Evolutionary conservation across 2,329 filamentous ascomycete genomes (phyloP), one percentile per base, ranked within the genome.

Genomic region (Exutisphaerella laricina): DNA sequence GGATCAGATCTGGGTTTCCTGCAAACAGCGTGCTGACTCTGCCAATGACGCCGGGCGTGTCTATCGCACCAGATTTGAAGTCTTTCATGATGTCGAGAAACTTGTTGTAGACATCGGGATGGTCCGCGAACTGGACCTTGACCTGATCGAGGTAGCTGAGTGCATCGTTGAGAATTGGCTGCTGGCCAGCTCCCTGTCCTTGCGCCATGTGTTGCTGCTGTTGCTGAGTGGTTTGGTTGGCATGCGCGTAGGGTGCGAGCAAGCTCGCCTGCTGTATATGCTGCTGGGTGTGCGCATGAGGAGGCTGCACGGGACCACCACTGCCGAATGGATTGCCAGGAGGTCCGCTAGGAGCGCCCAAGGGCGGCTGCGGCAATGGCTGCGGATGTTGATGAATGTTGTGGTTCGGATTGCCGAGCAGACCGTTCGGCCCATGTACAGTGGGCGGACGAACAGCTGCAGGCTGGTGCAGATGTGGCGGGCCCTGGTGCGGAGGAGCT

Each of bases 51-150:
- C 92, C 92, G 0, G 92, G 92, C 0, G 92, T 98, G 63, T 98
- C 92, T 58, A 98, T 98, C 3, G 89, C 88, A 69, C 95, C 90
- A 58, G 88, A 95, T 69, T 98, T 98, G 66, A 98, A 98, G 58
- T 98, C 92, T 62, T 98, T 98, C 92, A 98, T 98, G 36, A 98
- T 98, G 57, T 98, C 92, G 33, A 98, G 70, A 58, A 98, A 97
- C 26, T 86, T 77, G 60, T 97, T 97, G 60, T 98, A 98, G 0
- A 98, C 92, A 65, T 97, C 90, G 3, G 92, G 89, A 55, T 96
- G 88, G 51, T 97, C 90, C 48, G 88, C 85, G 57, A 98, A 98
- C 60, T 95, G 89, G 20, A 97, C 89, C 67, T 98, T 98, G 51
- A 98, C 92, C 66, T 97, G 92, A 61, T 98, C 92, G 17, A 98